Evolutionary conservation across 306 rosid genomes (phyloP), one percentile per base, ranked within the genome.

Genomic region (Cyamopsis tetragonoloba): DNA sequence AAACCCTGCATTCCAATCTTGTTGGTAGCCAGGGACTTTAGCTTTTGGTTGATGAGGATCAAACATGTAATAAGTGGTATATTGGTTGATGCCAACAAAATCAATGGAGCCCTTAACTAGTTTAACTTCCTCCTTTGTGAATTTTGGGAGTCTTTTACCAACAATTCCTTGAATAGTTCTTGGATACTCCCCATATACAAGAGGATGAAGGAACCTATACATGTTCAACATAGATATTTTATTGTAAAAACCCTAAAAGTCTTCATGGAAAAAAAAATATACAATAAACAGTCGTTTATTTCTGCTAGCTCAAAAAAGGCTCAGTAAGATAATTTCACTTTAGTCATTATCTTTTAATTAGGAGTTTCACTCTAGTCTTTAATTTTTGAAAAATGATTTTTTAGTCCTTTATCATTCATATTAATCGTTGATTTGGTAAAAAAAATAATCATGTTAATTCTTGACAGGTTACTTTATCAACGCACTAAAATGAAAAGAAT

Each of bases 181-280:
- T 15, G 98, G 98, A 77, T 93, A 93, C 80, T 89, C 96, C 0
- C 98, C 98, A 53, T 86, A 89, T 7, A 88, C 91, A 61, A 93
- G 53, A 12, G 98, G 98, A 73, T 93, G 96, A 71, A 93, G 59
- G 82, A 89, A 93, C 98, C 98, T 93, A 55, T 22, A 17, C 34
- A 77, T 76, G 6, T 44, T 26, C 42, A 55, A 26, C 24, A 68
- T 28, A n/a, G n/a, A n/a, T 15, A 15, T n/a, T 22, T 6, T 57
- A 7, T 6, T 12, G 2, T 17, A 17, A 12, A 17, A 55, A 23
- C 20, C 6, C 7, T 27, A 23, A 47, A 37, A n/a, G 37, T 8
- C 34, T 42, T 31, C 37, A 12, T 3, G 12, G 10, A 7, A 8
- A 26, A 34, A 14, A 49, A n/a, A n/a, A n/a, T n/a, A n/a, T n/a